A percentile compares a stretch with the other conserved stretches of the same genome.
Evolutionary conservation across 441 rosid genomes (phyloP).

Genomic region (Brassica balearica): DNA sequence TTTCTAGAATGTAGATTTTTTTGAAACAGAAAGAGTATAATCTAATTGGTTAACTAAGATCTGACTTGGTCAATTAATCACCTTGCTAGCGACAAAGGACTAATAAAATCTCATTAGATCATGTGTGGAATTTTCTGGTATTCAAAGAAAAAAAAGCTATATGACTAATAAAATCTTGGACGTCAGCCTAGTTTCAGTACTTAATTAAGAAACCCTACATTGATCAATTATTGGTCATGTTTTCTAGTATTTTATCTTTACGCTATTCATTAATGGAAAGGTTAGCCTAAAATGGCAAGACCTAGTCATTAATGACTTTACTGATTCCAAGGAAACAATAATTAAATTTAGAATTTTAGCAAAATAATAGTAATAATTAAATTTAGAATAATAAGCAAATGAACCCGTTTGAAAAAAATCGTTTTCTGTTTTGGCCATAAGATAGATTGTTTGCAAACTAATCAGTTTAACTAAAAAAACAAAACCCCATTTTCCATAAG

Average conservation of each 20-base stretch:
- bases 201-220: constrained; percentile 12
- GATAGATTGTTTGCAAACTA: background rate
- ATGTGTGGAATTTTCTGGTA: background rate
- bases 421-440: background rate
- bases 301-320: constrained; percentile 18
- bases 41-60: too few relatives aligned
- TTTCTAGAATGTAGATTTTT: too few relatives aligned
- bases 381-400: background rate
- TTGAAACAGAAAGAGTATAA: too few relatives aligned
- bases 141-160: background rate
- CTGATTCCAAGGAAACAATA: constrained; percentile 10
- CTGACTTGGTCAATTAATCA: background rate
- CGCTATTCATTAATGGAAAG: constrained; percentile 24
- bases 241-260: constrained; percentile 14
- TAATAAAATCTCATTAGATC: background rate
- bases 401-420: background rate
- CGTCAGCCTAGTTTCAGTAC: background rate
- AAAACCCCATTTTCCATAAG: background rate
- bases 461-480: background rate
- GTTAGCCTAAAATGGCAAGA: constrained; percentile 33
- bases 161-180: background rate
- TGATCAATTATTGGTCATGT: constrained; percentile 36
- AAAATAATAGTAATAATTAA: background rate
- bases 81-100: background rate
- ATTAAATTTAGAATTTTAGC: background rate